Base-by-base conservation (phyloP, 805 yeast genomes). In the Spathaspora girioi region DNA sequence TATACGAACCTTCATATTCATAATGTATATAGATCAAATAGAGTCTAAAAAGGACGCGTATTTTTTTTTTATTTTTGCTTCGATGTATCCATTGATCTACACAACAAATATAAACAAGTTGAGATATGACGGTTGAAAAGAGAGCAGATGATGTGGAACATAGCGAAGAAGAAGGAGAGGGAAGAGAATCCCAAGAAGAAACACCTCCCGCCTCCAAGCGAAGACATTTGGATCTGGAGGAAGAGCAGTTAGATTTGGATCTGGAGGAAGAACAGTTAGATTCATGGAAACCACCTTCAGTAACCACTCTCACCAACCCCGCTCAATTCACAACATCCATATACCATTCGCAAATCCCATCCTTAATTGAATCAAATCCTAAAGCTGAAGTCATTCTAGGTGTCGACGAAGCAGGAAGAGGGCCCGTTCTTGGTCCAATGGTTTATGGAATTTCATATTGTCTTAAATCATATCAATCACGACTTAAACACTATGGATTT, bases 361-460 rank as follows among this genome's bases (percentile, higher is more conserved):
- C 43, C 2, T 53, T 44, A 8, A 63, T 81, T 17, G 32, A 50
- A 11, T 61, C 61, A 11, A 55, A 70, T 41, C 69, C 73, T 1
- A 52, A 57, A 1, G 71, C 67, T 11, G 73, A 78, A 0, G 78
- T 84, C 1, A 76, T 84, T 8, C 68, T 94, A 10, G 99, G 99
- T 1, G 96, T 94, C 1, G 99, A 94, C 67, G 99, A 94, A 65
- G 99, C 99, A 0, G 99, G 99, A 0, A 78, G 99, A 57, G 99
- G 99, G 0, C 99, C 99, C 0, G 97, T 96, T 0, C 61, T 96
- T 41, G 99, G 99, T 0, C 96, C 98, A 0, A 94, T 94, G 99
- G 99, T 94, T 1, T 94, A 94, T 63, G 96, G 96, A 2, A 75
- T 90, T 6, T 84, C 94, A 2, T 94, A 90, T 63, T 85, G 96